These are phyloP conservation scores for Plasmodium gonderi DNA, from an alignment of 169 alveolate genomes.

Conservation along the genomic window DNA sequence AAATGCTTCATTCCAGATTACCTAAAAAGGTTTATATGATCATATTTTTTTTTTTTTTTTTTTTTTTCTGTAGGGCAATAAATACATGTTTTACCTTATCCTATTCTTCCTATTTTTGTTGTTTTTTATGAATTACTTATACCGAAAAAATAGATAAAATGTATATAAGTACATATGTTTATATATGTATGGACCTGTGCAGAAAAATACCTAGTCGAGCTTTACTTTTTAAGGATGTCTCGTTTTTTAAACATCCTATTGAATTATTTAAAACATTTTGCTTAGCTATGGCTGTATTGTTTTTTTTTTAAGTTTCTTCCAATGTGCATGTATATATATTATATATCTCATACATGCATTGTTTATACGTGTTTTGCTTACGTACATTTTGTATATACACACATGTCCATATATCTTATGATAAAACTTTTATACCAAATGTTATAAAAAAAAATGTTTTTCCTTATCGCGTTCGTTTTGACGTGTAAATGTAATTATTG, in stretches of 20 bases:
- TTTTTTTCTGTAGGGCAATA: slow-evolving; percentile 64
- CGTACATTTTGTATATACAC: not conserved
- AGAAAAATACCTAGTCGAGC: not conserved
- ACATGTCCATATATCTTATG: not conserved
- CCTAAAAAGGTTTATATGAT: not conserved
- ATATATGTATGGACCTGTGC: not conserved
- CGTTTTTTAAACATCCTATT: not conserved
- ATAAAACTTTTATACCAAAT: not conserved
- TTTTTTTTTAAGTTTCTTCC: not conserved
- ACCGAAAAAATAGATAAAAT: slow-evolving; percentile 41
- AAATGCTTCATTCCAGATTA: not conserved
- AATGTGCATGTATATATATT: not conserved
- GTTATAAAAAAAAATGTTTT: no score
- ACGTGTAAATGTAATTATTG: not conserved
- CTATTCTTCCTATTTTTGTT: slow-evolving; percentile 55
- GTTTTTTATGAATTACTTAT: slow-evolving; percentile 60
- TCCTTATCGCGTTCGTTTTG: not conserved
- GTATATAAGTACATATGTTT: not conserved
- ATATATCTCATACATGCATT: no score
- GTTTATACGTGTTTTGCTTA: not conserved
- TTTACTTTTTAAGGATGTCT: not conserved
- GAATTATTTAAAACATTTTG: not conserved
- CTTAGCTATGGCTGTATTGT: slow-evolving; percentile 4
- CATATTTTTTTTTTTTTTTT: not conserved
- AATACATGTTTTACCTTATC: slow-evolving; percentile 56